Evolutionary conservation across 345 rosid genomes (phyloP).

Genomic region (Durio zibethinus): DNA sequence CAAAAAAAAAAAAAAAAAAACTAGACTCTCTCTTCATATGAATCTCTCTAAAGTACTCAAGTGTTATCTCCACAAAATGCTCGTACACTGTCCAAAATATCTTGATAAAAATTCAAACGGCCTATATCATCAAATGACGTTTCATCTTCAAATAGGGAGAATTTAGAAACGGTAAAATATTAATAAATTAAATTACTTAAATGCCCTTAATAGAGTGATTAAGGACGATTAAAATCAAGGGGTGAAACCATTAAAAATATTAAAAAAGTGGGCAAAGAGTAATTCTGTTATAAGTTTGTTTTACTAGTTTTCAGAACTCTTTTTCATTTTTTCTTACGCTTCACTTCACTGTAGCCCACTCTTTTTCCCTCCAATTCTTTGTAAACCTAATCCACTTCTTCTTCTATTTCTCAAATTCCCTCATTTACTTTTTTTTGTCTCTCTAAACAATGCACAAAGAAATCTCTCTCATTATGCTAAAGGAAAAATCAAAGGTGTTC

Average conservation of each 20-base stretch:
- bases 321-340: background rate
- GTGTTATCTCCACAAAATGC: no score
- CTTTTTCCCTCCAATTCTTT: conserved; percentile 5
- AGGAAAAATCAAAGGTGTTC: background rate
- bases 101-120: no score
- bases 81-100: no score
- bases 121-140: no score
- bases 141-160: no score
- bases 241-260: background rate
- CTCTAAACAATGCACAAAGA: background rate
- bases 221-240: background rate
- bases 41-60: no score
- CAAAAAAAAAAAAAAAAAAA: no score
- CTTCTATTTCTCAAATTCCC: background rate
- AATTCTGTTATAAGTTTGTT: background rate
- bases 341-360: background rate
- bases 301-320: background rate
- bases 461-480: background rate
- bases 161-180: no score
- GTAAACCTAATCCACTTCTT: background rate
- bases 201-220: background rate
- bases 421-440: background rate
- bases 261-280: background rate
- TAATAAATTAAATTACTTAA: background rate
- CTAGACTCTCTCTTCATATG: background rate